Percentiles rank a stretch among this genome's conserved stretches.
Evolutionary conservation across 768 basidiomycete species (phyloP).

Genomic region (Porpolomopsis calyptriformis): DNA sequence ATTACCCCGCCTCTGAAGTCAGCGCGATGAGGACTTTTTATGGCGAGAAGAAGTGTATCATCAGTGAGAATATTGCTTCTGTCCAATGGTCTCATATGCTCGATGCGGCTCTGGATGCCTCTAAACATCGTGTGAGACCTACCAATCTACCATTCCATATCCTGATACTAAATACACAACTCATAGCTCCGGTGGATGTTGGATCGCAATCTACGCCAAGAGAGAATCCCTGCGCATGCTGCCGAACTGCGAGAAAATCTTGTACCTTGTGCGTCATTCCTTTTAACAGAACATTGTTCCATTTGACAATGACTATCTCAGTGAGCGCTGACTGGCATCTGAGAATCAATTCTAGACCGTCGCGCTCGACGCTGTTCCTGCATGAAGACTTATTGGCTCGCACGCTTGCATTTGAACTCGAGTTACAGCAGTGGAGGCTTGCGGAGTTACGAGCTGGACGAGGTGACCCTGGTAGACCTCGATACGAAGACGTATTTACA

Average conservation of each 20-base stretch:
- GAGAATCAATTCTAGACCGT: background rate
- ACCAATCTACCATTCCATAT: conserved; percentile 2
- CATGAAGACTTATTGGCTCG: conserved; percentile 10
- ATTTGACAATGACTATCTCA: background rate
- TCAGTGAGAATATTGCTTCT: background rate
- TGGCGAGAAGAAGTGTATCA: conserved; percentile 6
- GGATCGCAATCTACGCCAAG: conserved; percentile 5
- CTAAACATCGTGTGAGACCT: conserved; percentile 4
- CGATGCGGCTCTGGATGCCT: conserved; percentile 2
- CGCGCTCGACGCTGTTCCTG: conserved; percentile 7
- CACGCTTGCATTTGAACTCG: conserved; percentile 9
- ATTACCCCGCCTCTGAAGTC: conserved; percentile 2
- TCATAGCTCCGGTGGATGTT: conserved; percentile 9
- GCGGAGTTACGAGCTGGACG: conserved; percentile 5
- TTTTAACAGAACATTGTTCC: background rate
- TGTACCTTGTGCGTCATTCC: conserved; percentile 6
- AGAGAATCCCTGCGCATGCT: conserved; percentile 5
- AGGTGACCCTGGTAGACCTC: conserved; percentile 9
- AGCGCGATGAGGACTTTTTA: conserved; percentile 3
- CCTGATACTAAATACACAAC: conserved; percentile 2
- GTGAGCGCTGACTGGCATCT: background rate
- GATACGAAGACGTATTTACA: conserved; percentile 4
- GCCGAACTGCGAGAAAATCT: conserved; percentile 9
- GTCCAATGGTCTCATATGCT: conserved; percentile 7
- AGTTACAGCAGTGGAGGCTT: conserved; percentile 2